Base-by-base conservation (phyloP, 768 basidiomycete genomes). In the Chalciporus sphaerocephalus region DNA sequence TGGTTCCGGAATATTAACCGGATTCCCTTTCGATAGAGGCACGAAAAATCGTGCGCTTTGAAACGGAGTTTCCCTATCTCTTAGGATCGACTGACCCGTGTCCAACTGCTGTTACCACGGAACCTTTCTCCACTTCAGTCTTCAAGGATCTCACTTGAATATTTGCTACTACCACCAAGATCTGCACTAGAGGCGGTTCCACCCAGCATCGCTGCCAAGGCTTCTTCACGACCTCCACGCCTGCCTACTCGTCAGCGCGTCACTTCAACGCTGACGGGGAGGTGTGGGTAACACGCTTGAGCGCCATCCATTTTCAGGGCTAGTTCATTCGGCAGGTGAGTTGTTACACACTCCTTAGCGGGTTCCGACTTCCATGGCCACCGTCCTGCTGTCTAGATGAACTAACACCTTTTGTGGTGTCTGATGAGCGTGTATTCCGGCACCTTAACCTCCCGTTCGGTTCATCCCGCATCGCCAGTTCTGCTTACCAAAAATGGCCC, bases 231-330 rank as follows among this genome's bases (percentile, higher is more conserved):
- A 84, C 81, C 81, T 78, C 79, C 81, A 82, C 76, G 78, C 78
- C 80, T 76, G 77, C 80, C 81, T 83, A 81, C 80, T 83, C 80
- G 75, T 81, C 74, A 75, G 74, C 70, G 76, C 78, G 63, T 84
- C 79, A 78, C 74, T 78, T 71, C 66, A 79, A 80, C 79, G 70
- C 78, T 75, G 75, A 82, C 76, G 80, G 83, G 72, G 80, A 81
- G 79, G 83, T 85, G 79, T 85, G 80, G 84, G 84, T 83, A 80
- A 77, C 76, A 83, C 79, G 76, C 81, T 85, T 83, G 76, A 86
- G 83, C 82, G 82, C 84, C 83, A 85, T 85, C 84, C 82, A 85
- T 85, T 85, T 85, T 85, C 80, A 85, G 81, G 83, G 83, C 83
- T 83, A 85, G 83, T 85, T 84, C 78, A 82, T 87, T 87, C 81